Percentiles rank a stretch among this genome's conserved stretches.
phyloP scores from a whole-genome alignment of 495 filamentous ascomycete species.

The Penicillium cosmopolitanum region DNA sequence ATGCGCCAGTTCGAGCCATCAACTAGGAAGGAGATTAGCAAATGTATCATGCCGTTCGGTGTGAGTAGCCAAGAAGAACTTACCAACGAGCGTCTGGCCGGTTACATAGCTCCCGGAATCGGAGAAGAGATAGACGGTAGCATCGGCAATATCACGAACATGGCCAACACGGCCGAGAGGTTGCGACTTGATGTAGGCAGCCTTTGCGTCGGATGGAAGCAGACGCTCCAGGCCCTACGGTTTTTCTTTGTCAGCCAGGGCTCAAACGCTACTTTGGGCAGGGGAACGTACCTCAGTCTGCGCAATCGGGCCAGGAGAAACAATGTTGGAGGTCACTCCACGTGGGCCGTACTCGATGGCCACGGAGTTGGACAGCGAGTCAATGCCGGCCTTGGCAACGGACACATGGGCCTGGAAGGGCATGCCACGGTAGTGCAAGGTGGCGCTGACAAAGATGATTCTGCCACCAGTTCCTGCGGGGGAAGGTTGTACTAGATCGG shows the following conservation, averaged over 20 bases:
- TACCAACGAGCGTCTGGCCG: conserved; percentile 72
- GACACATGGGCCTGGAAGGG: conserved; percentile 85
- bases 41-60: conserved; percentile 6
- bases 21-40: conserved; percentile 27
- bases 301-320: conserved; percentile 78
- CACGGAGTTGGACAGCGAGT: conserved; percentile 73
- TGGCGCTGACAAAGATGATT: conserved; percentile 86
- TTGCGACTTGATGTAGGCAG: conserved; percentile 42
- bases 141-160: conserved; percentile 88
- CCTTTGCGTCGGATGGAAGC: conserved; percentile 38
- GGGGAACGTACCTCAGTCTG: conserved; percentile 56
- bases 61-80: conserved; percentile 14
- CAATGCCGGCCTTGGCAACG: conserved; percentile 89
- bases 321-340: conserved; percentile 87
- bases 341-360: conserved; percentile 86
- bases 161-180: conserved; percentile 78
- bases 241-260: not conserved
- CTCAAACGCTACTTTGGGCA: not conserved
- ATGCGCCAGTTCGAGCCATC: conserved; percentile 53
- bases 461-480: conserved; percentile 70
- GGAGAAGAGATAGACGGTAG: conserved; percentile 84
- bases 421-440: conserved; percentile 83
- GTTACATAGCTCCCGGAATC: conserved; percentile 84
- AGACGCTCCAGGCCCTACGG: conserved; percentile 47
- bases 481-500: conserved; percentile 36